phyloP scores from a whole-genome alignment of 2,329 filamentous ascomycete genomes.

The Epichloe aotearoae region DNA sequence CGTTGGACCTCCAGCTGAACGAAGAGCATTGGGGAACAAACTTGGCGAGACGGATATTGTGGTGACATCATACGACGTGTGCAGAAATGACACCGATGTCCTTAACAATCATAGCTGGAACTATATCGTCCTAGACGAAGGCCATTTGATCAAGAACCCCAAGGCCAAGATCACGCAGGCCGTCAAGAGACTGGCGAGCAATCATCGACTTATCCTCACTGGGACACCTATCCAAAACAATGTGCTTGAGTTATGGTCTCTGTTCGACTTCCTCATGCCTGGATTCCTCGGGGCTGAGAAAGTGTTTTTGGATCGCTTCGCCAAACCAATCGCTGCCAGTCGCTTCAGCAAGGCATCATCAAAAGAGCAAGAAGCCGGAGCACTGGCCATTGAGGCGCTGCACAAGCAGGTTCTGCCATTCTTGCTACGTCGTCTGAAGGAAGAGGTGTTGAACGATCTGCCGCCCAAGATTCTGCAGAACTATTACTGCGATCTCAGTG shows the following conservation, averaged over 20 bases:
- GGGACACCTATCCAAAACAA: slow-evolving; percentile 98
- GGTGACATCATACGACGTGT: slow-evolving; percentile 96
- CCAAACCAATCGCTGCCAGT: slow-evolving; percentile 87
- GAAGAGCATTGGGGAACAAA: slow-evolving; percentile 53
- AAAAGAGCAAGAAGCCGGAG: slow-evolving; percentile 94
- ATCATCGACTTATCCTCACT: slow-evolving; percentile 90
- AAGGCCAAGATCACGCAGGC: slow-evolving; percentile 91
- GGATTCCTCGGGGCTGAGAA: slow-evolving; percentile 90
- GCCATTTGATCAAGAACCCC: slow-evolving; percentile 96
- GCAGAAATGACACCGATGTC: slow-evolving; percentile 84
- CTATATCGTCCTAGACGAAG: slow-evolving; percentile 93
- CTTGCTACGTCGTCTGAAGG: slow-evolving; percentile 87
- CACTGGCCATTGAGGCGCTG: slow-evolving; percentile 90
- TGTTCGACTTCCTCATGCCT: slow-evolving; percentile 98
- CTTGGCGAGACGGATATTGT: slow-evolving; percentile 79
- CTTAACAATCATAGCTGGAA: slow-evolving; percentile 84
- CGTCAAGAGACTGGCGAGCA: slow-evolving; percentile 79
- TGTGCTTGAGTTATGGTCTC: slow-evolving; percentile 88
- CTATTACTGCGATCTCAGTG: slow-evolving; percentile 96
- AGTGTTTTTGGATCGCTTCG: slow-evolving; percentile 91
- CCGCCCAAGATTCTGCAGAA: slow-evolving; percentile 98
- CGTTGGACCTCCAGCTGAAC: slow-evolving; percentile 75
- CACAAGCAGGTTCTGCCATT: slow-evolving; percentile 98
- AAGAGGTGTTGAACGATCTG: slow-evolving; percentile 90
- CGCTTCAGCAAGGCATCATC: slow-evolving; percentile 95